Evolutionary conservation across 805 yeast species (phyloP).

Genomic region (Dipodascus albidus): DNA sequence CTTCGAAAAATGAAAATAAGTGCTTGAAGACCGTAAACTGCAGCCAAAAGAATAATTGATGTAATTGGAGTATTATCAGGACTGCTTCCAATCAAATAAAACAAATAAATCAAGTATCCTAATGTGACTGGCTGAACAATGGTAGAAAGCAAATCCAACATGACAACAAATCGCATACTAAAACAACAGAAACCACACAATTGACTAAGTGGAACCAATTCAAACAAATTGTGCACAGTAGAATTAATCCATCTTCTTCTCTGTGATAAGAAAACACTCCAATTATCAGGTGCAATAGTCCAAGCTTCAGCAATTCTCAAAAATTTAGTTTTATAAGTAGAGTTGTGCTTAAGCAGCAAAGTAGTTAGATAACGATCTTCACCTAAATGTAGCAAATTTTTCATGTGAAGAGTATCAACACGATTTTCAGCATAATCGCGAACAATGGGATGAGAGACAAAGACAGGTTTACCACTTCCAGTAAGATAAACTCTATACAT

Average conservation of each 20-base stretch:
- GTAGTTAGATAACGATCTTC: slow-evolving; percentile 51
- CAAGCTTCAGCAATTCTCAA: slow-evolving; percentile 48
- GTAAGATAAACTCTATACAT: slow-evolving; percentile 47
- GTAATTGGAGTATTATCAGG: slow-evolving; percentile 41
- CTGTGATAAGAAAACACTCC: slow-evolving; percentile 47
- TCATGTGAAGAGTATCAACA: slow-evolving; percentile 47
- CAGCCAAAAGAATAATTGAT: slow-evolving; percentile 42
- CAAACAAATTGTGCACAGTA: slow-evolving; percentile 51
- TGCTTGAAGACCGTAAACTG: slow-evolving; percentile 50
- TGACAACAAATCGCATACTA: slow-evolving; percentile 49
- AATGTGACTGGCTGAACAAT: slow-evolving; percentile 52
- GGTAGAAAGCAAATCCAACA: slow-evolving; percentile 47
- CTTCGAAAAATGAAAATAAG: slow-evolving; percentile 37
- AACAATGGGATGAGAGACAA: slow-evolving; percentile 49
- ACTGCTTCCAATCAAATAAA: slow-evolving; percentile 37
- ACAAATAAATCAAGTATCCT: slow-evolving; percentile 34
- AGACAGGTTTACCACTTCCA: slow-evolving; percentile 44
- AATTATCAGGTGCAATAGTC: slow-evolving; percentile 48
- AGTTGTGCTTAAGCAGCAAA: slow-evolving; percentile 43
- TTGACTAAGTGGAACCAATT: slow-evolving; percentile 45
- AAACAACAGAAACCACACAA: slow-evolving; percentile 58
- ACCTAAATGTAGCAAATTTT: slow-evolving; percentile 49
- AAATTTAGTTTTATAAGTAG: slow-evolving; percentile 43
- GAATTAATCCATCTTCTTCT: slow-evolving; percentile 62
- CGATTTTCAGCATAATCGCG: slow-evolving; percentile 44